Evolutionary conservation across 257 asterid species (phyloP), one percentile per base, ranked within the genome.

Genomic region (Prunella vulgaris): DNA sequence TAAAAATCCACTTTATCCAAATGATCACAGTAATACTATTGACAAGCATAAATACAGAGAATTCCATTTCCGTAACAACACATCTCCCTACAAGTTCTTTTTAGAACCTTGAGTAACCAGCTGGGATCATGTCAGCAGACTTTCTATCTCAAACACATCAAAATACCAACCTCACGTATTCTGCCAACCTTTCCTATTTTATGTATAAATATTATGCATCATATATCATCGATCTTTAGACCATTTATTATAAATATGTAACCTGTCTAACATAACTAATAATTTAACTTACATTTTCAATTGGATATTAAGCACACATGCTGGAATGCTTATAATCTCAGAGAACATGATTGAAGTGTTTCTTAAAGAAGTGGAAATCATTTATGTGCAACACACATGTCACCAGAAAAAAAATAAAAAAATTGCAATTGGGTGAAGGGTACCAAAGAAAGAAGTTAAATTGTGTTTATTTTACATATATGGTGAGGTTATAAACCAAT

Each of bases 91-190:
- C 3, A 53, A 22, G 68, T 71, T n/a, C 10, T 35, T 3, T 32
- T 32, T 54, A 7, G 27, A 49, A 21, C 46, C 35, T 7, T 44
- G 68, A 70, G 54, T 62, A 18, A 72, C 15, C 64, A 63, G 68
- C 67, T 48, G 18, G 57, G 24, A 70, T 37, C 67, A 80, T 52
- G 67, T 49, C 74, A 64, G 62, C 33, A 54, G 48, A 56, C 12
- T 2, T 72, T 67, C 59, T n/a, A 38, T 18, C 28, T 10, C n/a
- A 15, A 10, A 48, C 65, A 66, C 18, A 1, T 40, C 44, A 60
- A 69, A 68, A 60, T 64, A 22, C 68, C 30, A 35, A 10, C 60
- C 53, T 25, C 38, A 28, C 51, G 44, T 37, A 68, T 21, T 32
- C 32, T 27, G 42, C 58, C 62, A 27, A 54, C 38, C 40, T 20